Percentiles rank a stretch among this genome's conserved stretches.
These are phyloP conservation scores for Sclerotinia glacialis DNA, from an alignment of 2,329 filamentous ascomycete species.

Conservation along the genomic window DNA sequence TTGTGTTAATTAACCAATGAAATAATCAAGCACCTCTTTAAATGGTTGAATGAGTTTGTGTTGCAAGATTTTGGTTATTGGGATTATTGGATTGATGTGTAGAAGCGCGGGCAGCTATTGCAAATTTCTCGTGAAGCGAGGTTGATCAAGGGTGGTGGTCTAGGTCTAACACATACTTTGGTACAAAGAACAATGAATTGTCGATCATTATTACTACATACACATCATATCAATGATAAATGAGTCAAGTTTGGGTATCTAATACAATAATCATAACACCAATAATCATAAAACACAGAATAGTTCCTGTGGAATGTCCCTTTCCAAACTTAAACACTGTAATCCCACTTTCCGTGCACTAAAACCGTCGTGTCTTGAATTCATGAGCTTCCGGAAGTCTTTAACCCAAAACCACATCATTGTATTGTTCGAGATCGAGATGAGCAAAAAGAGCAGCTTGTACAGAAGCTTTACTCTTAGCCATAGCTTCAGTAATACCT, in stretches of 20 bases:
- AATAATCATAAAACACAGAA: background rate
- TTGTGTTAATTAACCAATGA: background rate
- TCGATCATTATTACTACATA: slow-evolving; percentile 17
- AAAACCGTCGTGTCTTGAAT: background rate
- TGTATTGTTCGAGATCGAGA: slow-evolving; percentile 34
- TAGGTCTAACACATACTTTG: slow-evolving; percentile 10
- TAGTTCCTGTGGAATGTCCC: slow-evolving; percentile 1
- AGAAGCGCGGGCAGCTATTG: slow-evolving; percentile 20
- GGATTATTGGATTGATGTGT: slow-evolving; percentile 14
- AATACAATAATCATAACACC: slow-evolving; percentile 8
- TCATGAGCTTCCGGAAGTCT: background rate
- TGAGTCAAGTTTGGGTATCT: slow-evolving; percentile 5
- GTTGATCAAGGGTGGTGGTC: slow-evolving; percentile 21
- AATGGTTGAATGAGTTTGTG: background rate
- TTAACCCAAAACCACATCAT: slow-evolving; percentile 37
- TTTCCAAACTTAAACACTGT: background rate
- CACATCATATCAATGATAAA: slow-evolving; percentile 5
- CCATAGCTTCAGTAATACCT: slow-evolving; percentile 37
- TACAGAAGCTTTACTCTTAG: slow-evolving; percentile 36
- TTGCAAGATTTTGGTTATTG: slow-evolving; percentile 12
- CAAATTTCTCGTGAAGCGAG: slow-evolving; percentile 23
- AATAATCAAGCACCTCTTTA: background rate
- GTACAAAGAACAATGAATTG: slow-evolving; percentile 18
- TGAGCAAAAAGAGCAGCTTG: slow-evolving; percentile 37
- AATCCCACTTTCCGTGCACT: slow-evolving; percentile 13